These are phyloP conservation scores for Telopea speciosissima DNA, from an alignment of 177 flowering plant species.

Conservation along the genomic window DNA sequence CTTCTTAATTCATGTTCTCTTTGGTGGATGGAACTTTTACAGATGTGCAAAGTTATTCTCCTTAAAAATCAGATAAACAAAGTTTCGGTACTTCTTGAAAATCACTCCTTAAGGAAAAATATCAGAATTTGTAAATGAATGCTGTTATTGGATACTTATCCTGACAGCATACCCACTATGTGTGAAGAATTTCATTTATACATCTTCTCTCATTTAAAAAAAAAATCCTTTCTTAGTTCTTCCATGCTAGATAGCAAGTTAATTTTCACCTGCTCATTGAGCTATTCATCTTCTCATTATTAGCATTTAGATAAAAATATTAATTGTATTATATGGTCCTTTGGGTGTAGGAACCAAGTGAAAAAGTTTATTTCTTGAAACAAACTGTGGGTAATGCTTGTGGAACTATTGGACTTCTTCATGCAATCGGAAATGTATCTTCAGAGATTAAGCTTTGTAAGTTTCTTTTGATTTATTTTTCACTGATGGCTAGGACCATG, in stretches of 20 bases:
- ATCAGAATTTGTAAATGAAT: too few relatives aligned
- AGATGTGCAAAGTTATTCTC: neutral
- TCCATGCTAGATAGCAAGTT: neutral
- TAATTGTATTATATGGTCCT: slow-evolving; percentile 1
- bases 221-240: neutral
- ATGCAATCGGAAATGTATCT: slow-evolving; percentile 85
- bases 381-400: slow-evolving; percentile 99
- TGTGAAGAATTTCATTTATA: neutral
- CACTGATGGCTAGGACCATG: neutral
- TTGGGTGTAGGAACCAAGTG: slow-evolving; percentile 45
- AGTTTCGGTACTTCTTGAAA: too few relatives aligned
- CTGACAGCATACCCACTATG: too few relatives aligned
- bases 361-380: slow-evolving; percentile 69
- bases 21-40: neutral
- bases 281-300: neutral
- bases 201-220: neutral
- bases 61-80: too few relatives aligned
- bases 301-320: neutral
- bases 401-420: slow-evolving; percentile 98
- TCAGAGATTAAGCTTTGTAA: slow-evolving; percentile 82
- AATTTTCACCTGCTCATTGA: neutral
- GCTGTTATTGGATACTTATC: too few relatives aligned
- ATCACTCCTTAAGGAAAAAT: too few relatives aligned
- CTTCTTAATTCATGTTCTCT: neutral
- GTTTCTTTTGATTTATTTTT: slow-evolving; percentile 20